phyloP scores from a whole-genome alignment of 129 eudicot genomes.

The Flaveria trinervia region DNA sequence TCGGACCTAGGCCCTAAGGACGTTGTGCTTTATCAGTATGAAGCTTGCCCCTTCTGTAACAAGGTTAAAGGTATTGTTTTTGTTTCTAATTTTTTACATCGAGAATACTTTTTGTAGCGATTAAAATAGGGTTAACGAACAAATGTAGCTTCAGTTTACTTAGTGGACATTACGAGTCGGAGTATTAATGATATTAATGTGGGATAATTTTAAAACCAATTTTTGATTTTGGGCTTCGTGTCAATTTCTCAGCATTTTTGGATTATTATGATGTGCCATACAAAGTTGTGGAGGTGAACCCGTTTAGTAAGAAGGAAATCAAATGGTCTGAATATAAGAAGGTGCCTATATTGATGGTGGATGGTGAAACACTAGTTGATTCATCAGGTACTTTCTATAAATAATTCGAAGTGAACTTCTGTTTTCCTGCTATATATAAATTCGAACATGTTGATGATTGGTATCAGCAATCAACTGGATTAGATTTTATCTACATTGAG shows the following conservation, averaged over 20 bases:
- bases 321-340: slow-evolving; percentile 87
- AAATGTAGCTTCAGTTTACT: neutral
- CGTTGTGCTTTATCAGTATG: slow-evolving; percentile 8
- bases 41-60: slow-evolving; percentile 16
- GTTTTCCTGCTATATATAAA: neutral
- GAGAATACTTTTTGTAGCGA: too few relatives aligned
- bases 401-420: neutral
- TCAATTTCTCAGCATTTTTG: slow-evolving; percentile 61
- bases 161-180: neutral
- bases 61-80: slow-evolving; percentile 11
- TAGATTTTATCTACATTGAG: neutral
- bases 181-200: neutral
- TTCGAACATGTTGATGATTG: neutral
- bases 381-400: slow-evolving; percentile 62
- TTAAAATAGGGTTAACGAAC: neutral
- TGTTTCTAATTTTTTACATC: too few relatives aligned
- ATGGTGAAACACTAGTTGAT: slow-evolving; percentile 70
- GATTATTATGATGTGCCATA: slow-evolving; percentile 78
- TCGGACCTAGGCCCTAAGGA: neutral
- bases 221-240: neutral
- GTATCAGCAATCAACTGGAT: neutral
- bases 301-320: slow-evolving; percentile 76
- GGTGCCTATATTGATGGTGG: slow-evolving; percentile 80
- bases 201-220: too few relatives aligned
- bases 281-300: slow-evolving; percentile 80